These are phyloP conservation scores for Aspergillus sclerotioniger DNA, from an alignment of 495 filamentous ascomycete genomes.

Conservation along the genomic window DNA sequence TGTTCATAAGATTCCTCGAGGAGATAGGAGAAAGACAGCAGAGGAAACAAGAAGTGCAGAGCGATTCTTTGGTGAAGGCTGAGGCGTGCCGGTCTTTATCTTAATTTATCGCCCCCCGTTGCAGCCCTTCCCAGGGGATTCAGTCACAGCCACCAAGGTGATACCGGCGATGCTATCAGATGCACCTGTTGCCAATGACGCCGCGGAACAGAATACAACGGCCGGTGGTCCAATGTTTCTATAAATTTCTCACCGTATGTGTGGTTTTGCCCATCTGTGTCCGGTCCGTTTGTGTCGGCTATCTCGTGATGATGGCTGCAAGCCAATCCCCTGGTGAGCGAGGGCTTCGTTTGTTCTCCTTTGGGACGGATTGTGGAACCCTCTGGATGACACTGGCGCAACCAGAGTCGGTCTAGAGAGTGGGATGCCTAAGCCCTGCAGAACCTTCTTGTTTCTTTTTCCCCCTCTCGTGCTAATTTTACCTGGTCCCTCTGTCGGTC, in stretches of 20 bases:
- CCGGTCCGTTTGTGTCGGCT: constrained; percentile 21
- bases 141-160: constrained; percentile 14
- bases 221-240: constrained; percentile 7
- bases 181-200: constrained; percentile 20
- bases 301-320: constrained; percentile 22
- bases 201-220: constrained; percentile 8
- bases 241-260: constrained; percentile 20
- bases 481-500: neutral
- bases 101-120: constrained; percentile 4
- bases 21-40: neutral
- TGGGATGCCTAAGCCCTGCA: constrained; percentile 8
- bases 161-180: constrained; percentile 19
- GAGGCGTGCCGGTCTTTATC: constrained; percentile 9
- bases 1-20: neutral
- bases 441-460: constrained; percentile 10
- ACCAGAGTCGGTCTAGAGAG: constrained; percentile 21
- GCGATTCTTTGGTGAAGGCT: neutral
- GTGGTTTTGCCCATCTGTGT: constrained; percentile 13
- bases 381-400: constrained; percentile 20
- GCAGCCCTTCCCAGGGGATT: neutral
- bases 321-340: constrained; percentile 18
- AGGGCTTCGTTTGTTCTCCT: constrained; percentile 18
- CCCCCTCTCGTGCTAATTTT: neutral
- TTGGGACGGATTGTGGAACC: constrained; percentile 25
- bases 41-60: neutral